phyloP scores from a whole-genome alignment of 768 basidiomycete species.

The Suillus variegatus region DNA sequence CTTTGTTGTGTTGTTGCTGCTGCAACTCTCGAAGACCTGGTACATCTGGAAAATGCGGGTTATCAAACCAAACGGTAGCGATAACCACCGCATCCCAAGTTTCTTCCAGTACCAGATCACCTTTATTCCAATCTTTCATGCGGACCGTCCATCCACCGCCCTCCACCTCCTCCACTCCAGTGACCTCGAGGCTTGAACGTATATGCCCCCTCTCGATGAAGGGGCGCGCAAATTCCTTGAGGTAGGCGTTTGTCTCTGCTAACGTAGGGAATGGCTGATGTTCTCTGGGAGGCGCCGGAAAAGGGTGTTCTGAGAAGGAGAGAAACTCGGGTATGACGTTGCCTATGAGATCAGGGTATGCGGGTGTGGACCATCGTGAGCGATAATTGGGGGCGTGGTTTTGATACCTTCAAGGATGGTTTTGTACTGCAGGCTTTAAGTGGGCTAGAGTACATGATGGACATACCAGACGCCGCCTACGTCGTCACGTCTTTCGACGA shows the following conservation, averaged over 20 bases:
- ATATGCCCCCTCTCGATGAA: conserved; percentile 33
- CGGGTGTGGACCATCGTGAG: conserved; percentile 44
- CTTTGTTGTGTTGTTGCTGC: conserved; percentile 30
- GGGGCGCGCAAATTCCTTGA: conserved; percentile 27
- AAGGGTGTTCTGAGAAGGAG: conserved; percentile 31
- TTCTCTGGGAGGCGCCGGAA: conserved; percentile 23
- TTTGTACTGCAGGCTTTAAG: not conserved
- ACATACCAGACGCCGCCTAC: conserved; percentile 54
- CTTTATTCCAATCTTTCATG: conserved; percentile 37
- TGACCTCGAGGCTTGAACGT: conserved; percentile 43
- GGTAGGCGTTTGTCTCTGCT: conserved; percentile 28
- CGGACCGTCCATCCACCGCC: conserved; percentile 42
- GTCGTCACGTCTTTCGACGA: conserved; percentile 46
- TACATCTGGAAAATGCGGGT: conserved; percentile 44
- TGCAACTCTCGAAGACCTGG: conserved; percentile 42
- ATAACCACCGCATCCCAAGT: conserved; percentile 53
- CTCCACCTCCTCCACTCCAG: conserved; percentile 37
- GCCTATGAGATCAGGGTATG: conserved; percentile 49
- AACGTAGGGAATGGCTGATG: conserved; percentile 33
- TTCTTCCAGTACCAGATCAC: conserved; percentile 32
- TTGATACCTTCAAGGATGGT: not conserved
- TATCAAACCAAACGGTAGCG: conserved; percentile 47
- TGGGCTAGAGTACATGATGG: not conserved
- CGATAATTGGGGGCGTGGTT: conserved; percentile 3
- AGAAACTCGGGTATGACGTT: conserved; percentile 49